Conservation (phyloP, 78 protist species). For the Capsaspora owczarzaki region DNA sequence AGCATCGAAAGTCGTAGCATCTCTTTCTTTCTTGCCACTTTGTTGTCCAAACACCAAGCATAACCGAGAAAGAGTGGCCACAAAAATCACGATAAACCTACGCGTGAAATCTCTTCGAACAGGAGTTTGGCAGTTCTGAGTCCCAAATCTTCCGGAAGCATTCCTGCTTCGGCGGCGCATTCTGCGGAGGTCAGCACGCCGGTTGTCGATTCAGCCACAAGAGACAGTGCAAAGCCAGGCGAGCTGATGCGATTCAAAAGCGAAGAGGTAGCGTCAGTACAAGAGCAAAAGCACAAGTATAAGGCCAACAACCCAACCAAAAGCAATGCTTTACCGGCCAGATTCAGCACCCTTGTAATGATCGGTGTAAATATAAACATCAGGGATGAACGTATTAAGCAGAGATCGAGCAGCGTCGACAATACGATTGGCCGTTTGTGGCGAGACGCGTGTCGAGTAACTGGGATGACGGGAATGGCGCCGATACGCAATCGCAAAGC, state of each 20-base stretch:
- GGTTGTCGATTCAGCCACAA: slow-evolving; percentile 81
- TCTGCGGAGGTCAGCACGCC: slow-evolving; percentile 68
- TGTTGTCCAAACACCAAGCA: background rate
- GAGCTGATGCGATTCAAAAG: slow-evolving; percentile 27
- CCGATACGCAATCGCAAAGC: background rate
- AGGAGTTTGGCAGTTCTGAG: slow-evolving; percentile 34
- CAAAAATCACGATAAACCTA: background rate
- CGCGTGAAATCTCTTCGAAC: background rate
- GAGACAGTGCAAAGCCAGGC: slow-evolving; percentile 75
- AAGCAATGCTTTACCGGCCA: slow-evolving; percentile 37
- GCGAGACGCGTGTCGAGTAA: slow-evolving; percentile 67
- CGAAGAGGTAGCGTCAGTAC: background rate
- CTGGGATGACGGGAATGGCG: background rate
- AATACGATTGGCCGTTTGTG: slow-evolving; percentile 63
- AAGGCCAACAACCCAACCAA: background rate
- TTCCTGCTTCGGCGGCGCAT: slow-evolving; percentile 32
- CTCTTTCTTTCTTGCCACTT: too few relatives aligned
- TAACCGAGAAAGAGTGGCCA: background rate
- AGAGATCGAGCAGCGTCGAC: slow-evolving; percentile 63
- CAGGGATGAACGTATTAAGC: slow-evolving; percentile 68
- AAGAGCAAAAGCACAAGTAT: background rate
- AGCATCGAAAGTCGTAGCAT: too few relatives aligned
- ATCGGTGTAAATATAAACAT: slow-evolving; percentile 87
- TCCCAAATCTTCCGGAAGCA: slow-evolving; percentile 77
- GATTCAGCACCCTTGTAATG: slow-evolving; percentile 66